A percentile compares a stretch with the other conserved stretches of the same genome.
Conservation (phyloP, 2,329 filamentous ascomycete genomes). For the Nigrospora osmanthi region DNA sequence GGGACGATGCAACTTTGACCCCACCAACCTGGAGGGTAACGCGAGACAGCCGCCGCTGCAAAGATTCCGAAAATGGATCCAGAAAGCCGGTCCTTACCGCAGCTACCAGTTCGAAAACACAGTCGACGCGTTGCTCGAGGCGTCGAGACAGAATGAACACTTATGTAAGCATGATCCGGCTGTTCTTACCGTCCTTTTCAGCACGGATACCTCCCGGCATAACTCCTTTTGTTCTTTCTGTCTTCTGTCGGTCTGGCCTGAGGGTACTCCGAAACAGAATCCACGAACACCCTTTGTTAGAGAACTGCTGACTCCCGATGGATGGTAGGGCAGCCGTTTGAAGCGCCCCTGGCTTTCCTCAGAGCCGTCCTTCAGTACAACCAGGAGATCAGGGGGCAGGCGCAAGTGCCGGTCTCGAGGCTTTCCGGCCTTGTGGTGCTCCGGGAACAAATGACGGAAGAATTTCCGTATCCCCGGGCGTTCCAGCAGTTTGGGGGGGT, state of each 20-base stretch:
- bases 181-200: too few relatives aligned
- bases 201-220: too few relatives aligned
- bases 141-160: background rate
- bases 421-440: slow-evolving; percentile 5
- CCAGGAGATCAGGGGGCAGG: background rate
- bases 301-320: too few relatives aligned
- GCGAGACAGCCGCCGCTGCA: background rate
- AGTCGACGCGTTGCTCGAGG: background rate
- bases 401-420: background rate
- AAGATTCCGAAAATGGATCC: background rate
- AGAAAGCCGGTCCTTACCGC: background rate
- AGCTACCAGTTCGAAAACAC: background rate
- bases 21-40: background rate
- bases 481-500: slow-evolving; percentile 5
- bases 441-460: slow-evolving; percentile 3
- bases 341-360: slow-evolving; percentile 7
- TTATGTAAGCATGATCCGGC: background rate
- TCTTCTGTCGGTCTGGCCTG: too few relatives aligned
- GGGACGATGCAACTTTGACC: background rate
- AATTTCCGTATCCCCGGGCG: slow-evolving; percentile 8
- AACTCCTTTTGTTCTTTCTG: too few relatives aligned
- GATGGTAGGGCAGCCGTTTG: slow-evolving; percentile 1
- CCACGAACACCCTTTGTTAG: too few relatives aligned
- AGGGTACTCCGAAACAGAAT: too few relatives aligned
- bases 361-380: slow-evolving; percentile 8